Evolutionary conservation across 164 flowering plant genomes (phyloP).

Genomic region (Euptelea pleiosperma): DNA sequence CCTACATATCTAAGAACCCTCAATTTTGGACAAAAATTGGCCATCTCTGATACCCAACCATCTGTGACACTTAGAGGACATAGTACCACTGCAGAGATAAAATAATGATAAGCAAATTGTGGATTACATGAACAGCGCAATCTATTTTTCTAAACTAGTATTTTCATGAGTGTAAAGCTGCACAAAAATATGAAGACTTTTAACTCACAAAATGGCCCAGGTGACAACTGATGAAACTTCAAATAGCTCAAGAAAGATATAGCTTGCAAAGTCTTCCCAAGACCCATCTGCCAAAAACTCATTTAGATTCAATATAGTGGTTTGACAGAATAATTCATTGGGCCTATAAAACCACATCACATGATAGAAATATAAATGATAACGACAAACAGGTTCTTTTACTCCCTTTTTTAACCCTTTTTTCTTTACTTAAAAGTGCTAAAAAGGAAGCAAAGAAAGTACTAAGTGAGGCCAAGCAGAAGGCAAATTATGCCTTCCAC

Average conservation of each 20-base stretch:
- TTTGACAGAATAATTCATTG: not conserved
- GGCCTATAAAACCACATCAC: not conserved
- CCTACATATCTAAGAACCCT: constrained; percentile 72
- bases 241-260: constrained; percentile 74
- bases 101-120: constrained; percentile 6
- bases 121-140: not conserved
- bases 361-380: not conserved
- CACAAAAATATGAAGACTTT: not conserved
- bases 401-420: not conserved
- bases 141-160: too few species aligned
- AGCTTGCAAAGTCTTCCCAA: constrained; percentile 97
- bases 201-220: constrained; percentile 85
- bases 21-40: constrained; percentile 54
- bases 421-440: not conserved
- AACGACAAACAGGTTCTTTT: not conserved
- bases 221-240: constrained; percentile 43
- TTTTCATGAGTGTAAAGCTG: too few species aligned
- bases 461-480: too few species aligned
- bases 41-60: constrained; percentile 82
- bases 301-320: constrained; percentile 4
- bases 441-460: not conserved
- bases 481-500: too few species aligned
- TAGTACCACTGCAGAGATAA: constrained; percentile 61
- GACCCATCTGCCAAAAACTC: constrained; percentile 73
- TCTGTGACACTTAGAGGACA: constrained; percentile 95